Evolutionary conservation across 2,329 filamentous ascomycete genomes (phyloP).

Genomic region (Exophiala sideris): DNA sequence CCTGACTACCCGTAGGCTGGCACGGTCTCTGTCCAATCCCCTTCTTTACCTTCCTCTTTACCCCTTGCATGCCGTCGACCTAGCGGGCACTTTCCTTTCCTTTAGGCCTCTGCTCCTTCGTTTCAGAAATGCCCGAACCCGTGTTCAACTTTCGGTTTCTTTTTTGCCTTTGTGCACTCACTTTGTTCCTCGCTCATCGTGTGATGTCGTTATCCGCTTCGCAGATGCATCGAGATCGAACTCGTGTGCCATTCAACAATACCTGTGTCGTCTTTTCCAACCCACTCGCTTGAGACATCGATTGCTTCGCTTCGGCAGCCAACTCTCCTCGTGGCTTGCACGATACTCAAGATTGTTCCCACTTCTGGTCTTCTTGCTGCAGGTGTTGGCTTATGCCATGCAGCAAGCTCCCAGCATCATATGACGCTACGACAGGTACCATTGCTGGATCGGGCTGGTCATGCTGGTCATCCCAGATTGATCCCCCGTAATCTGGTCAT

Average conservation of each 20-base stretch:
- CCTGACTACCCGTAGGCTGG: neutral
- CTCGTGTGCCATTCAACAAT: neutral
- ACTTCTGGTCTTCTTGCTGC: neutral
- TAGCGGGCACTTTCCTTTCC: neutral
- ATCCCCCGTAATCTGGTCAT: neutral
- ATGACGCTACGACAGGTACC: neutral
- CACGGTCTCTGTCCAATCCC: neutral
- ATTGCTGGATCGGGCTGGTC: neutral
- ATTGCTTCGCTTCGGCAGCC: neutral
- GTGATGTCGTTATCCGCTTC: neutral
- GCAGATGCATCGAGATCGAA: neutral
- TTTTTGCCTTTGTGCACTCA: neutral
- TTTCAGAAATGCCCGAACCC: neutral
- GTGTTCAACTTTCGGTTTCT: neutral
- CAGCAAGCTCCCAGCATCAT: neutral
- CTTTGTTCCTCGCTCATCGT: conserved; percentile 3
- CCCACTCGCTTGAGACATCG: conserved; percentile 6
- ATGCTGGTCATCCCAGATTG: neutral
- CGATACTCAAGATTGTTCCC: conserved; percentile 12
- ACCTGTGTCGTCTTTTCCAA: neutral
- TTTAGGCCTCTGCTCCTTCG: neutral
- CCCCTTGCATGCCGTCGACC: neutral
- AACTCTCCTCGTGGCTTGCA: neutral
- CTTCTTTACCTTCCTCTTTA: neutral
- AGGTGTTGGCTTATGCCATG: neutral